These are phyloP conservation scores for Aspergillus ellipticus DNA, from an alignment of 495 filamentous ascomycete genomes.

Conservation along the genomic window DNA sequence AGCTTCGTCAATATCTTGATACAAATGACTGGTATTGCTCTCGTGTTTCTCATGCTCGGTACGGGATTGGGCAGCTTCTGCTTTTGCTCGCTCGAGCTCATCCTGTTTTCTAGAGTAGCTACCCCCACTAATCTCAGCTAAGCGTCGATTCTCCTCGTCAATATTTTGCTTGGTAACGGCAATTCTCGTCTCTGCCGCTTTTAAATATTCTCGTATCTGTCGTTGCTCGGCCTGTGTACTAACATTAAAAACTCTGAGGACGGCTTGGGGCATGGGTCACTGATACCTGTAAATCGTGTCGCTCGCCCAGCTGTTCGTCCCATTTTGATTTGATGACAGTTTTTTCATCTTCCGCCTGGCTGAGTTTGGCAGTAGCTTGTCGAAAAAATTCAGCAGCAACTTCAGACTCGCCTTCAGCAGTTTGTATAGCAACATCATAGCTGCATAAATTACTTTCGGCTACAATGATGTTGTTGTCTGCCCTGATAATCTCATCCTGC, in stretches of 20 bases:
- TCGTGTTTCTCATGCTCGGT: conserved; percentile 30
- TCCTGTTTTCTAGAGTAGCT: conserved; percentile 47
- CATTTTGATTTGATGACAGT: conserved; percentile 34
- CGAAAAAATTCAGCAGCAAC: conserved; percentile 53
- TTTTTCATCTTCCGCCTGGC: conserved; percentile 40
- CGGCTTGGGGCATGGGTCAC: not conserved
- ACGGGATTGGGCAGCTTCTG: conserved; percentile 30
- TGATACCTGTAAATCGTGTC: conserved; percentile 45
- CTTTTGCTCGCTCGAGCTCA: conserved; percentile 39
- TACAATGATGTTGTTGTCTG: conserved; percentile 37
- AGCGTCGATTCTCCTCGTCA: conserved; percentile 43
- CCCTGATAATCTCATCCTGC: conserved; percentile 28
- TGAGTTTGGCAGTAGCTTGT: conserved; percentile 46
- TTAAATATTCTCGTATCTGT: conserved; percentile 43
- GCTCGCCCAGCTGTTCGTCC: conserved; percentile 39
- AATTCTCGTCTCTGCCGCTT: conserved; percentile 39
- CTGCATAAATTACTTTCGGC: conserved; percentile 36
- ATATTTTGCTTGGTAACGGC: conserved; percentile 38
- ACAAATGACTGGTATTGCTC: conserved; percentile 19
- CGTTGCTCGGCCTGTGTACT: conserved; percentile 48
- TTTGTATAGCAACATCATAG: conserved; percentile 41
- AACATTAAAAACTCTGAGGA: conserved; percentile 11
- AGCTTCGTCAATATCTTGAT: conserved; percentile 35
- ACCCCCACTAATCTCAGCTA: conserved; percentile 52
- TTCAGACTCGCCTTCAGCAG: conserved; percentile 44